These are phyloP conservation scores for Aspergillus fischeri DNA, from an alignment of 2,329 filamentous ascomycete genomes.

Conservation along the genomic window DNA sequence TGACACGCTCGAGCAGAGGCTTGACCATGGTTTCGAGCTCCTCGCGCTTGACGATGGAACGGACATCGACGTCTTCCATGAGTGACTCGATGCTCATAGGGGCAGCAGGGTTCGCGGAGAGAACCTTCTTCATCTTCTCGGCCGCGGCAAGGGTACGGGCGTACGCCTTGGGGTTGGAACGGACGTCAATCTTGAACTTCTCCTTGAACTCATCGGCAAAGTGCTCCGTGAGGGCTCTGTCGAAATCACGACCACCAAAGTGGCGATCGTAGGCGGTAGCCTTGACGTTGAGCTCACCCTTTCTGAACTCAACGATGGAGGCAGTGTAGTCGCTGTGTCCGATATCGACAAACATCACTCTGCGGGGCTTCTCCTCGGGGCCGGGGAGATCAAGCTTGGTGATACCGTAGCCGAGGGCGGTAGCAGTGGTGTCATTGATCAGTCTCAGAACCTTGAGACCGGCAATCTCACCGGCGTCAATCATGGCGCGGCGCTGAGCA, in stretches of 20 bases:
- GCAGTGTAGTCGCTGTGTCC: constrained; percentile 95
- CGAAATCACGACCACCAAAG: constrained; percentile 96
- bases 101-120: constrained; percentile 90
- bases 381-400: constrained; percentile 90
- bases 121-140: constrained; percentile 97
- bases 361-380: constrained; percentile 84
- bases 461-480: constrained; percentile 90
- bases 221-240: constrained; percentile 91
- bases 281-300: constrained; percentile 94
- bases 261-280: constrained; percentile 89
- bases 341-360: constrained; percentile 89
- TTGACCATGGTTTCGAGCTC: constrained; percentile 89
- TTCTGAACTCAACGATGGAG: constrained; percentile 93
- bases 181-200: constrained; percentile 96
- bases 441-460: constrained; percentile 88
- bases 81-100: constrained; percentile 96
- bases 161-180: constrained; percentile 81
- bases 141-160: constrained; percentile 82
- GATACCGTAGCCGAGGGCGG: constrained; percentile 94
- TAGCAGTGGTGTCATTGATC: constrained; percentile 97
- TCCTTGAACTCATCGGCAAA: constrained; percentile 94
- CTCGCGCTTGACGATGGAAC: constrained; percentile 82
- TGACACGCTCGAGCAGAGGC: constrained; percentile 71
- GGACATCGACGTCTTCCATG: constrained; percentile 96
- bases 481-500: constrained; percentile 77